A percentile compares a stretch with the other conserved stretches of the same genome.
phyloP scores from a whole-genome alignment of 2,329 filamentous ascomycete species.

The Beauveria australis region DNA sequence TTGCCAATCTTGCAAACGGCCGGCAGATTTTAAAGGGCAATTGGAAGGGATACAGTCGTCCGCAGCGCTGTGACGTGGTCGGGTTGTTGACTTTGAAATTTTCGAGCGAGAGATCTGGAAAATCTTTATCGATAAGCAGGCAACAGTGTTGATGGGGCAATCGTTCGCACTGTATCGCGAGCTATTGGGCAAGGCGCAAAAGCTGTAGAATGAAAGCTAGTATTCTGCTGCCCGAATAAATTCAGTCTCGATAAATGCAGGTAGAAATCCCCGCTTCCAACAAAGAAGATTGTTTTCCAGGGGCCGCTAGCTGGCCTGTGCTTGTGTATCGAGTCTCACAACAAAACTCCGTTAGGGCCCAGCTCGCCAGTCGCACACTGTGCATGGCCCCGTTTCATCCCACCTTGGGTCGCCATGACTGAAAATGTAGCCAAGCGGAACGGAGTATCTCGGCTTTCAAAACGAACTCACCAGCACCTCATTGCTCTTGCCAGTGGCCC shows the following conservation, averaged over 20 bases:
- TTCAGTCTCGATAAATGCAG: neutral
- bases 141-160: neutral
- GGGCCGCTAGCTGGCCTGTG: neutral
- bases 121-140: slow-evolving; percentile 9
- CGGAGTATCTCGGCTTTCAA: neutral
- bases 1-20: neutral
- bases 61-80: neutral
- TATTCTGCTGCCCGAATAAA: too few relatives aligned
- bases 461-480: neutral
- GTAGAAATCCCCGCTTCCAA: neutral
- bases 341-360: neutral
- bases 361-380: slow-evolving; percentile 2
- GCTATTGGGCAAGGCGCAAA: too few relatives aligned
- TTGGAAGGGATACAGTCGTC: neutral
- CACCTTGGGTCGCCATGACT: neutral
- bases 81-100: slow-evolving; percentile 1
- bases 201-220: neutral
- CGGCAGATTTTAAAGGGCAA: neutral
- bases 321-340: neutral
- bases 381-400: slow-evolving; percentile 8
- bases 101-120: neutral
- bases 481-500: neutral
- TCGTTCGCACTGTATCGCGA: neutral
- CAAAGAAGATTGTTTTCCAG: too few relatives aligned
- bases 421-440: neutral